Evolutionary conservation across 352 stramenopile species (phyloP), one percentile per base, ranked within the genome.

Genomic region (Phytopythium mirpurense): DNA sequence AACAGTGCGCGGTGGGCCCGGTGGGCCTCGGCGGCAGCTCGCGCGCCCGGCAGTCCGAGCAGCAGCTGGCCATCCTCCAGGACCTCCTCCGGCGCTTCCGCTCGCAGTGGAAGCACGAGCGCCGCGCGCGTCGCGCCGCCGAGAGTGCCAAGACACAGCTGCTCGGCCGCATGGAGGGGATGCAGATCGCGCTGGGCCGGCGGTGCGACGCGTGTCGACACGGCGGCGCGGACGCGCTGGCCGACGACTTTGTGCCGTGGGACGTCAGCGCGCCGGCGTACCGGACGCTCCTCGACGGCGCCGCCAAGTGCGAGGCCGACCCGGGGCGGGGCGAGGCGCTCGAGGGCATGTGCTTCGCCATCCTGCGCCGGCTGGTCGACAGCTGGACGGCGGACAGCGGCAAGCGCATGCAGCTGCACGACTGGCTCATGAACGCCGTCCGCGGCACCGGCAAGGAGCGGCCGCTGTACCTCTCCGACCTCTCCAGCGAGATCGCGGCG

Each of bases 401-500:
- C n/a, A 87, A 89, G 59, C 59, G 74, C 21, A 89, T 89, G 78
- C 51, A 66, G 27, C 58, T 89, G 16, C 70, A 86, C 40, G 78
- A 89, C 65, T 89, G 78, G 76, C 66, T 89, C 19, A 86, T 63
- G n/a, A 85, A 83, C 27, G 70, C 74, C 9, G 81, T 88, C 18
- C 74, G 73, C 10, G 55, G 63, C 24, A 88, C 76, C 14, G 78
- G 76, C 9, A 76, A 71, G 32, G 68, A 73, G 2, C 62, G 60
- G 44, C 68, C 78, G 8, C 65, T 90, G 14, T 82, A 86, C 54
- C 40, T 90, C 14, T 67, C 76, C 15, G 72, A 86, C 10, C 65
- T 90, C 21, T 74, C 77, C n/a, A 70, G 61, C 14, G 72, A 90
- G 40, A 72, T 87, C 56, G 74, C 73, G 24, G 72, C 72, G 15